Percentiles rank a stretch among this genome's conserved stretches.
These are phyloP conservation scores for Floccularia luteovirens DNA, from an alignment of 768 basidiomycete genomes.

Conservation along the genomic window DNA sequence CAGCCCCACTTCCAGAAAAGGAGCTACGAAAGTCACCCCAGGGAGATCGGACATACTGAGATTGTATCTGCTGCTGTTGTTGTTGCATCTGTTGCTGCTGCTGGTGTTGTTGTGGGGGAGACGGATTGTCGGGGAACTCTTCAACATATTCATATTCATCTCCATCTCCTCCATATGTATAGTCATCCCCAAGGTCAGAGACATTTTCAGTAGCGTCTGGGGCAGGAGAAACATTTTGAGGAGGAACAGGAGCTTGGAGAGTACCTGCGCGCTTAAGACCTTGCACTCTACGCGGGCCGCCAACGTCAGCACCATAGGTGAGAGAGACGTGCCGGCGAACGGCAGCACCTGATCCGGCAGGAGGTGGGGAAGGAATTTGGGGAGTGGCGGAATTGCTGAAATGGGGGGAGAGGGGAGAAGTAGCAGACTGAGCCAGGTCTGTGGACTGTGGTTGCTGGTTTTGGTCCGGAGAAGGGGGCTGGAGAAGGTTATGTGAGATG, in stretches of 20 bases:
- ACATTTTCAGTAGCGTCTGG: conserved; percentile 32
- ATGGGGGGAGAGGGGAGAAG: conserved; percentile 60
- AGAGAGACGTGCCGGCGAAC: conserved; percentile 79
- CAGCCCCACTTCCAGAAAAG: no score
- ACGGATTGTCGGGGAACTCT: conserved; percentile 43
- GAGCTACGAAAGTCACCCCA: no score
- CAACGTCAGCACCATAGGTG: conserved; percentile 59
- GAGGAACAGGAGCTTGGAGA: conserved; percentile 46
- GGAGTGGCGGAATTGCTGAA: conserved; percentile 31
- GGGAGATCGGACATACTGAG: no score
- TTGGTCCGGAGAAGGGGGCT: conserved; percentile 18
- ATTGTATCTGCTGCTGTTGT: conserved; percentile 34
- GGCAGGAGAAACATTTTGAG: conserved; percentile 24
- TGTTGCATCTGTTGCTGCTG: conserved; percentile 18
- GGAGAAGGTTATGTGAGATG: conserved; percentile 7
- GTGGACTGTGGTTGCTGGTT: conserved; percentile 28
- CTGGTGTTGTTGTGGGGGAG: conserved; percentile 35
- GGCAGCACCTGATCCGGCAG: conserved; percentile 41
- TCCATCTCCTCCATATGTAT: conserved; percentile 21
- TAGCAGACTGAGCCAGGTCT: conserved; percentile 32
- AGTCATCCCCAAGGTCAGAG: conserved; percentile 42
- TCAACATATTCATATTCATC: conserved; percentile 45
- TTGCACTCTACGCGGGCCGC: conserved; percentile 39
- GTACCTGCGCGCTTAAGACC: conserved; percentile 75
- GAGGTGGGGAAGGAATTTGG: conserved; percentile 62